phyloP scores from a whole-genome alignment of 176 grass and related monocot genomes.

The Ananas comosus region DNA sequence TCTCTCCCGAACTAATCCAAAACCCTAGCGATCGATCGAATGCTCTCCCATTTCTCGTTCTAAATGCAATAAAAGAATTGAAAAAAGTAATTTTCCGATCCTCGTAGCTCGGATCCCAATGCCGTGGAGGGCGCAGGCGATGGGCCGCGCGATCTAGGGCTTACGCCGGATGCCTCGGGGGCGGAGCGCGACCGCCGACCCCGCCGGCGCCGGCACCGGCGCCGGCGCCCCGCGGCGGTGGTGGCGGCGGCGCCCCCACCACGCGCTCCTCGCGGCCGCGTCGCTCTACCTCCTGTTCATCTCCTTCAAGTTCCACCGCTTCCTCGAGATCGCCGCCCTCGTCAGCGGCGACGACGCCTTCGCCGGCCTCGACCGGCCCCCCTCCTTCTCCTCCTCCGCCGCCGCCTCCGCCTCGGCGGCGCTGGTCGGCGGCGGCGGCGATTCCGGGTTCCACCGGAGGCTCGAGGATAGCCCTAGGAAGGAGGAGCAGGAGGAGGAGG shows the following conservation, averaged over 20 bases:
- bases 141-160: too few species aligned
- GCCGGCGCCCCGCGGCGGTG: neutral
- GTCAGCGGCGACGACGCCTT: constrained; percentile 33
- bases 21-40: too few species aligned
- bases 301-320: constrained; percentile 85
- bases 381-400: constrained; percentile 28
- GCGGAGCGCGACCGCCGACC: too few species aligned
- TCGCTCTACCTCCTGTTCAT: constrained; percentile 67
- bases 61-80: too few species aligned
- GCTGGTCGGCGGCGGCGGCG: constrained; percentile 7
- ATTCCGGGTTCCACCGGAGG: constrained; percentile 18
- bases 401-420: constrained; percentile 8
- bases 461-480: constrained; percentile 16
- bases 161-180: too few species aligned
- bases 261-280: constrained; percentile 35
- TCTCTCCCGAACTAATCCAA: too few species aligned
- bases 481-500: neutral
- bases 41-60: too few species aligned
- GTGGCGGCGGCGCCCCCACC: constrained; percentile 66
- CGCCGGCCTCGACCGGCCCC: constrained; percentile 20
- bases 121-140: too few species aligned
- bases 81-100: too few species aligned
- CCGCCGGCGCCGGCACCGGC: neutral
- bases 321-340: constrained; percentile 58
- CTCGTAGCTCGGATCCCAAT: too few species aligned